Base-by-base conservation (phyloP, 78 protist species). In the Chrysochromulina parva region DNA sequence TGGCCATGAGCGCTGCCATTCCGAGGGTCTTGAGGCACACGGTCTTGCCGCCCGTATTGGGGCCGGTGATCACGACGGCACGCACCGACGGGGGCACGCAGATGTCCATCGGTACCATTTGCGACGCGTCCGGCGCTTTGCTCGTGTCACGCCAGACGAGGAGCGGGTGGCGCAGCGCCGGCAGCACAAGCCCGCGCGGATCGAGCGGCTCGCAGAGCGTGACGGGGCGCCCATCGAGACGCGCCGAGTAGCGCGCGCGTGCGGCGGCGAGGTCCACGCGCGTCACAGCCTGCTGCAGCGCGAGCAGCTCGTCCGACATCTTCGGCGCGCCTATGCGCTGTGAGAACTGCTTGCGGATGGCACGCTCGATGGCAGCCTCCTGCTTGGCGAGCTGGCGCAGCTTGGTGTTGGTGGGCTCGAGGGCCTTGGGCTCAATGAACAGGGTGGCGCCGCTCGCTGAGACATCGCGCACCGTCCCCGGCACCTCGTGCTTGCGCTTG, bases 21-120 rank as follows among this genome's bases (percentile, higher is more conserved):
- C 85, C 85, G 9, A 78, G 28, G 19, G 38, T 53, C 60, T 78
- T 78, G 38, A 78, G 85, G n/a, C 26, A n/a, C 26, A 53, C 85
- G 11, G 85, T 78, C 59, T 78, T 78, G 24, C 85, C 85, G 57
- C 85, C 85, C 16, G 85, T 78, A 60, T 78, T 78, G 0, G 85
- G 85, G 1, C 85, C 85, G 48, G 85, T 78, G 62, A 78, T 22
- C 62, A 53, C 60, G 19, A 78, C 16, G 13, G 38, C 58, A 7
- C 60, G 57, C 62, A 78, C 62, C n/a, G 19, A 16, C 17, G 57
- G n/a, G 22, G 62, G 48, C 48, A 67, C 38, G n/a, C 9, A 9
- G n/a, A 66, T 22, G 73, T 66, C 73, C 52, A 67, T 67, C 76
- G 76, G 3, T 28, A n/a, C 76, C 76, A 28, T 22, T 48, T 2